Evolutionary conservation across 208 protist species (phyloP).

Genomic region (Trypanosoma platydactyli): DNA sequence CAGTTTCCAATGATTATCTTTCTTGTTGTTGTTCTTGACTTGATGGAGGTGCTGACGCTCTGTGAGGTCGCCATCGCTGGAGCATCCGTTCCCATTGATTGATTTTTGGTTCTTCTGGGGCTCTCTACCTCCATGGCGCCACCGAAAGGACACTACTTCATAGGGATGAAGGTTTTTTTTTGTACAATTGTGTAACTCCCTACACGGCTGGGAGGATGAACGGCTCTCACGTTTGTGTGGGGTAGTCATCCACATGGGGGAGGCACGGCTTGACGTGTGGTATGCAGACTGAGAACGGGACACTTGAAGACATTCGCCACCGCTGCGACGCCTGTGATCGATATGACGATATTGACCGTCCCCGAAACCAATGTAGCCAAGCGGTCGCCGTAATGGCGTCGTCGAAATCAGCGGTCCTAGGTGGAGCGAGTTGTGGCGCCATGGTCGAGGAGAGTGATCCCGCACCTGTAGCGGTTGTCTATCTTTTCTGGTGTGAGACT

Average conservation of each 20-base stretch:
- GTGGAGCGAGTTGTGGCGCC: constrained; percentile 43
- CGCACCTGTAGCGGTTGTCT: not conserved
- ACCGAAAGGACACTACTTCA: constrained; percentile 2
- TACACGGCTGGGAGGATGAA: not conserved
- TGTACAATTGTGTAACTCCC: not conserved
- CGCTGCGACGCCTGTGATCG: not conserved
- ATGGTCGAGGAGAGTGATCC: constrained; percentile 27
- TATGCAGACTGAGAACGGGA: not conserved
- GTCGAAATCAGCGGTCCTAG: constrained; percentile 30
- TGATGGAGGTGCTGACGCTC: not conserved
- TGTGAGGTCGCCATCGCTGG: not conserved
- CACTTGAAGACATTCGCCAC: not conserved
- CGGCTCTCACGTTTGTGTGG: not conserved
- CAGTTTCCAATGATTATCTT: not conserved
- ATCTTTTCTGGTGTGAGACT: not conserved
- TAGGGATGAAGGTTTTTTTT: not conserved
- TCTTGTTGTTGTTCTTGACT: not conserved
- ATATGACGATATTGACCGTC: constrained; percentile 42
- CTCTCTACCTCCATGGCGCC: not conserved
- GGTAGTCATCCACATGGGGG: not conserved
- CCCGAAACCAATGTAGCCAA: constrained; percentile 66
- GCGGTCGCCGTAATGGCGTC: constrained; percentile 47
- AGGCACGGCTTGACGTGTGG: not conserved
- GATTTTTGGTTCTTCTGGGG: not conserved
- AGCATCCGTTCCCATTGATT: not conserved